These are phyloP conservation scores for Endotrypanum monterogeii DNA, from an alignment of 208 protist genomes.

Conservation along the genomic window DNA sequence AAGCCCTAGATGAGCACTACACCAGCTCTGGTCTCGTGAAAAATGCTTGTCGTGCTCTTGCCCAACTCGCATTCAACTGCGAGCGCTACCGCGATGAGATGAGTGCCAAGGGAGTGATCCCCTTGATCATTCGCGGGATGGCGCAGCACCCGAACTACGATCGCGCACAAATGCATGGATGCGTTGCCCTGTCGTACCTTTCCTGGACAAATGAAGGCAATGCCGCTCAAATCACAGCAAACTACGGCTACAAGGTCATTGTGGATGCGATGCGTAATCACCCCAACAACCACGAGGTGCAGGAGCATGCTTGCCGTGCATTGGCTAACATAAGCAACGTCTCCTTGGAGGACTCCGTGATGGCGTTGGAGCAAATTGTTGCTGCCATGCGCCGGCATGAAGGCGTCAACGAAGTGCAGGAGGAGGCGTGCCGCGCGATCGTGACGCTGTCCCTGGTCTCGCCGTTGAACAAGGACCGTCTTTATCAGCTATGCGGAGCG, in stretches of 20 bases:
- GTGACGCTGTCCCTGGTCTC: constrained; percentile 89
- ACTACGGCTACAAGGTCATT: constrained; percentile 81
- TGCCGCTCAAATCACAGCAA: constrained; percentile 76
- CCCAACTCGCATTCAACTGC: constrained; percentile 90
- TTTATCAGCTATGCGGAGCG: constrained; percentile 71
- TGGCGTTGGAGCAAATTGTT: constrained; percentile 81
- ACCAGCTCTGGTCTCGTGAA: constrained; percentile 83
- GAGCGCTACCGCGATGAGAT: constrained; percentile 89
- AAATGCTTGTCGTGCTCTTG: constrained; percentile 89
- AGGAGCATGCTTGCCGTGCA: constrained; percentile 88
- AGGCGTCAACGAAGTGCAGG: constrained; percentile 81
- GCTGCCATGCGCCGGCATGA: constrained; percentile 83
- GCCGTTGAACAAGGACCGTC: constrained; percentile 81
- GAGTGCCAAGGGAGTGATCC: constrained; percentile 82
- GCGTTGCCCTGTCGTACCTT: constrained; percentile 91
- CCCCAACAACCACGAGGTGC: constrained; percentile 85
- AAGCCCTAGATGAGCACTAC: constrained; percentile 79
- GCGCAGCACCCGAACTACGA: constrained; percentile 85
- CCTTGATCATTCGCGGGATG: constrained; percentile 88
- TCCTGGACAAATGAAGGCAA: constrained; percentile 90
- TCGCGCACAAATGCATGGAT: constrained; percentile 90
- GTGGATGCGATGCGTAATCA: constrained; percentile 90
- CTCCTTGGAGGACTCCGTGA: constrained; percentile 49
- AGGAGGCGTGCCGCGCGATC: constrained; percentile 90
- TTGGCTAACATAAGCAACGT: constrained; percentile 87